Percentiles rank a stretch among this genome's conserved stretches.
Conservation (phyloP, 169 alveolate genomes). For the Perkinsus chesapeaki region DNA sequence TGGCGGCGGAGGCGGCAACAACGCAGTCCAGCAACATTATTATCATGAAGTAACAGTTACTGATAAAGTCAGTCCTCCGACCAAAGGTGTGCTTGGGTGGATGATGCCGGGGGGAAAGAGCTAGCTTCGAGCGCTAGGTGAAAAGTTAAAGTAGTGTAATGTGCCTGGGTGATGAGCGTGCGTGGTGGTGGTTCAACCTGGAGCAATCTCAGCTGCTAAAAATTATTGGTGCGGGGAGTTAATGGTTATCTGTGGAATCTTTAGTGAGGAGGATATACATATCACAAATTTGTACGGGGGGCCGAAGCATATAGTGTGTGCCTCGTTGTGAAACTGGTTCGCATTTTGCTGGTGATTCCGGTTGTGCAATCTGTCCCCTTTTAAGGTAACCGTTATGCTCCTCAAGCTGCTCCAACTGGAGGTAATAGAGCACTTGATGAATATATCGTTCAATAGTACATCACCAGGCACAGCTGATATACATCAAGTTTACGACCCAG, state of each 20-base stretch:
- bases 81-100: neutral
- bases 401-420: neutral
- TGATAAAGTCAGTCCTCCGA: neutral
- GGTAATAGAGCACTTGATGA: neutral
- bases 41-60: neutral
- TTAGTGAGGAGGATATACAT: no score
- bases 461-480: neutral
- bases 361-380: neutral
- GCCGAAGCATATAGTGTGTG: no score
- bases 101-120: no score
- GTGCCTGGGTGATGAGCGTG: no score
- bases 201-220: no score
- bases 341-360: neutral
- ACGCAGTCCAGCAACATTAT: neutral
- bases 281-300: no score
- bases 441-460: neutral
- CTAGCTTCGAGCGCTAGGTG: no score
- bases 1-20: neutral
- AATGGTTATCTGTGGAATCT: no score
- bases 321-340: no score
- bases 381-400: neutral
- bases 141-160: no score
- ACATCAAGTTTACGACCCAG: neutral
- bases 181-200: no score
- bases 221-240: no score